These are phyloP conservation scores for Scheffersomyces stambukii DNA, from an alignment of 1,139 yeast species.

Conservation along the genomic window DNA sequence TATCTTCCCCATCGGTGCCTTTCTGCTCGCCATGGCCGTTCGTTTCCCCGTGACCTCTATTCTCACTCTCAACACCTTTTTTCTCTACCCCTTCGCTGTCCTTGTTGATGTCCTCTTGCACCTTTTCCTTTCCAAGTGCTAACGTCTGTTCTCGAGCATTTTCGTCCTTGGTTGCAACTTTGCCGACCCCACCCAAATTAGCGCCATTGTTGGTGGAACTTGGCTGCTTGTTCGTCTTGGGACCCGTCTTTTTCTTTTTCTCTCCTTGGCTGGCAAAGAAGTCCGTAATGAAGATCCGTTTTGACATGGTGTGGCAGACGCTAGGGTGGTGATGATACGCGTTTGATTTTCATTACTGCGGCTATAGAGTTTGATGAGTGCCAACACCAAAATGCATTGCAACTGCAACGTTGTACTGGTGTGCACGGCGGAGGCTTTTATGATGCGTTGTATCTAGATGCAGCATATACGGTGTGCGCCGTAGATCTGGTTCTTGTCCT, in stretches of 20 bases:
- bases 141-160: background rate
- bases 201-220: too few relatives aligned
- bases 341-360: too few relatives aligned
- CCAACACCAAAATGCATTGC: too few relatives aligned
- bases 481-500: too few relatives aligned
- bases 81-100: background rate
- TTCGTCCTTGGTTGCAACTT: background rate
- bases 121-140: background rate
- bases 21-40: too few relatives aligned
- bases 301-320: constrained; percentile 6
- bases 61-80: background rate
- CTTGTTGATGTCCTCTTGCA: background rate
- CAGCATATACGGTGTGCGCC: too few relatives aligned
- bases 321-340: constrained; percentile 2
- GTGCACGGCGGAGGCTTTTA: too few relatives aligned
- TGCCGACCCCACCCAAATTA: background rate
- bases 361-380: too few relatives aligned
- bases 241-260: constrained; percentile 1
- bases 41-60: background rate
- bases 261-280: constrained; percentile 7
- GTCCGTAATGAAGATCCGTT: constrained; percentile 11
- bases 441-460: too few relatives aligned
- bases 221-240: background rate
- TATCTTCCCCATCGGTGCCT: too few relatives aligned
- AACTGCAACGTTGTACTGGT: too few relatives aligned